A percentile compares a stretch with the other conserved stretches of the same genome.
These are phyloP conservation scores for Colletotrichum sp. DNA, from an alignment of 2,329 filamentous ascomycete genomes.

Conservation along the genomic window DNA sequence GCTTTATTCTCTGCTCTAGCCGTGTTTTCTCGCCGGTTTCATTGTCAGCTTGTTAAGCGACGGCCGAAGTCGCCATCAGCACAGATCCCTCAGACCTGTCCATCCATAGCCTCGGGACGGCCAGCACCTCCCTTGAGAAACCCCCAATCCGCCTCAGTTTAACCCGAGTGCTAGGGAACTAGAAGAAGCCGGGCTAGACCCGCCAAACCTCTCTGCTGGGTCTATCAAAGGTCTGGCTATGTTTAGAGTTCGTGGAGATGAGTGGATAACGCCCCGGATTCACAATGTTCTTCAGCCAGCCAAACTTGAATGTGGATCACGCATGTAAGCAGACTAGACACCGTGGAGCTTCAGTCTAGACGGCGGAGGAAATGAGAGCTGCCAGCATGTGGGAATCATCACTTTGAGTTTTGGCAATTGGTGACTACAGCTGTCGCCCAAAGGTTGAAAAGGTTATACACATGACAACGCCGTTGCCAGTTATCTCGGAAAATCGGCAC, in stretches of 20 bases:
- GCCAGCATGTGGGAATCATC: neutral
- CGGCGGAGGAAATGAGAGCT: neutral
- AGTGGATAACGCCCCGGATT: neutral
- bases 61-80: neutral
- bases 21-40: neutral
- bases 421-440: neutral
- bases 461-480: neutral
- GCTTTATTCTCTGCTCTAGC: neutral
- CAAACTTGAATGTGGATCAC: neutral
- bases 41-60: neutral
- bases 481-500: neutral
- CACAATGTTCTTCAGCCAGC: neutral
- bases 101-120: neutral
- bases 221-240: neutral
- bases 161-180: neutral
- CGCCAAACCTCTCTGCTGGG: neutral
- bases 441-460: neutral
- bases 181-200: neutral
- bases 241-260: neutral
- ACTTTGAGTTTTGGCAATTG: neutral
- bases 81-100: neutral
- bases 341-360: neutral
- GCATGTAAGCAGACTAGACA: neutral
- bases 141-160: neutral
- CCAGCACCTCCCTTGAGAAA: neutral